These are phyloP conservation scores for Myxozyma nipponensis DNA, from an alignment of 805 yeast genomes.

Conservation along the genomic window DNA sequence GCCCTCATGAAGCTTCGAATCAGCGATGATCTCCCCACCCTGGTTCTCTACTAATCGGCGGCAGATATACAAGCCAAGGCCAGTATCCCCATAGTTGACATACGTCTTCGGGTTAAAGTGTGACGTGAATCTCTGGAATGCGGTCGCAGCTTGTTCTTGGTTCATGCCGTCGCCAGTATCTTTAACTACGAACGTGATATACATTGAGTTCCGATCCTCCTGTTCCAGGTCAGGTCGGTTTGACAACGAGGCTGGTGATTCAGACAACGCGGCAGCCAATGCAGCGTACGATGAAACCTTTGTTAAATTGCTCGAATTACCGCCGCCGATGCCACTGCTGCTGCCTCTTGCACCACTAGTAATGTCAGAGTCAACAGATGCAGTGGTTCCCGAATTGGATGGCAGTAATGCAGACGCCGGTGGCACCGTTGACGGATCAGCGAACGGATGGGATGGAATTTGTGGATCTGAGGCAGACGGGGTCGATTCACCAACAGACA, in stretches of 20 bases:
- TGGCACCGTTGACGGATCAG: neutral
- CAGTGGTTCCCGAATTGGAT: neutral
- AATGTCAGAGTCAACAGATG: neutral
- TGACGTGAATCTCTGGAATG: conserved; percentile 94
- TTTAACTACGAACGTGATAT: conserved; percentile 55
- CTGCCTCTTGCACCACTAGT: neutral
- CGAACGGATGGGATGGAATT: neutral
- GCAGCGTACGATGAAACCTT: conserved; percentile 19
- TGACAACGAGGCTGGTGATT: neutral
- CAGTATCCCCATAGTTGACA: conserved; percentile 86
- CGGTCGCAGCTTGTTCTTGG: conserved; percentile 70
- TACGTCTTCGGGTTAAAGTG: conserved; percentile 92
- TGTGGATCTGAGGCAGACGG: neutral
- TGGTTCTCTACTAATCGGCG: conserved; percentile 85
- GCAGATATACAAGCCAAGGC: conserved; percentile 85
- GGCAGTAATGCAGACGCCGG: neutral
- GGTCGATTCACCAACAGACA: neutral
- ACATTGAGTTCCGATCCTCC: conserved; percentile 8
- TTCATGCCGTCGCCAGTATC: conserved; percentile 97
- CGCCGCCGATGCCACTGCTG: neutral
- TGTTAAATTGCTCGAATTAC: neutral
- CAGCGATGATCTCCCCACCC: conserved; percentile 77
- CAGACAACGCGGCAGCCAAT: conserved; percentile 20
- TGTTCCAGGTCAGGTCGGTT: neutral
- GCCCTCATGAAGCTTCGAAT: conserved; percentile 75